phyloP scores from a whole-genome alignment of 352 stramenopile species.

The Pythium diclinum region DNA sequence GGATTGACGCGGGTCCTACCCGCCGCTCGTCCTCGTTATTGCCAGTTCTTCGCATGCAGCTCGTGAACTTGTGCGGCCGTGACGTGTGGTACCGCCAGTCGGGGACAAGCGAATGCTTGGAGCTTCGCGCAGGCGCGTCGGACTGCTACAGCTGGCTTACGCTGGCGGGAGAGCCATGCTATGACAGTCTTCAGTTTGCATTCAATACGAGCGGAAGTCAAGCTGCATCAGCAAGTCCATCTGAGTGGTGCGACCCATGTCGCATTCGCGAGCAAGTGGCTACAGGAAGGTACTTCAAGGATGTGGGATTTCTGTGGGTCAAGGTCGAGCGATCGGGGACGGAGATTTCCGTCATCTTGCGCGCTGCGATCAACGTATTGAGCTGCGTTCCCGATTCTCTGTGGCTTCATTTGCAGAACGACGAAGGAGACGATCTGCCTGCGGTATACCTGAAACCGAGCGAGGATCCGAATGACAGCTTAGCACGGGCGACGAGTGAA shows the following conservation, averaged over 20 bases:
- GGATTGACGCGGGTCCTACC: not conserved
- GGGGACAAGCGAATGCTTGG: conserved; percentile 53
- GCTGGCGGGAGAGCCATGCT: conserved; percentile 18
- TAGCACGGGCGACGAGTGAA: not conserved
- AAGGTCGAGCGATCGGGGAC: conserved; percentile 54
- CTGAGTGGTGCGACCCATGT: conserved; percentile 61
- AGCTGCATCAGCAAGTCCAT: not conserved
- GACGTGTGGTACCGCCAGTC: conserved; percentile 67
- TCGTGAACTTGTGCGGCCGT: conserved; percentile 44
- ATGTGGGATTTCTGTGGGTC: conserved; percentile 65
- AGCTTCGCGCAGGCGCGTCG: conserved; percentile 28
- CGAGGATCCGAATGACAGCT: not conserved
- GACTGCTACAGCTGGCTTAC: conserved; percentile 73
- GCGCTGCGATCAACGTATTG: conserved; percentile 19
- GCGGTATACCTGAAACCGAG: not conserved
- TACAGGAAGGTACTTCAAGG: conserved; percentile 49
- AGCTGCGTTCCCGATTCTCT: conserved; percentile 8
- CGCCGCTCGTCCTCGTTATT: conserved; percentile 21
- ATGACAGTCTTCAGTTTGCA: conserved; percentile 28
- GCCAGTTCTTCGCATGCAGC: conserved; percentile 34
- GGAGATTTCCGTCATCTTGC: conserved; percentile 56
- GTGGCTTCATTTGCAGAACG: not conserved
- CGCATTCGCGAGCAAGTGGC: conserved; percentile 58
- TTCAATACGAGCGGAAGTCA: not conserved
- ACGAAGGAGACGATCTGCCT: not conserved